A percentile compares a stretch with the other conserved stretches of the same genome.
Evolutionary conservation across 2,329 filamentous ascomycete genomes (phyloP).

Genomic region (Claviceps sp.): DNA sequence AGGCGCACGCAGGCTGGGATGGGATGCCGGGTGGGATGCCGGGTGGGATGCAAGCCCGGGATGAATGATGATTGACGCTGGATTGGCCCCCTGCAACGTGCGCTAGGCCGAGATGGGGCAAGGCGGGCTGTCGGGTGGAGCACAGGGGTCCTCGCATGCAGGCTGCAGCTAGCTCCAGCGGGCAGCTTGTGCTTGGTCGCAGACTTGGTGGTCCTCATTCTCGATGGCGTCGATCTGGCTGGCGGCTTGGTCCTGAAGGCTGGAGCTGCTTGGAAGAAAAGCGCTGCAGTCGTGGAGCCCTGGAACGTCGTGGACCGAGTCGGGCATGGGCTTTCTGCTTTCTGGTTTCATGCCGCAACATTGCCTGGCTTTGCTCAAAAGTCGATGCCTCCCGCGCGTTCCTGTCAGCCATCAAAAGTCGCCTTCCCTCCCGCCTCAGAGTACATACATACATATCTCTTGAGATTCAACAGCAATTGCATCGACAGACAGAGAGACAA

Average conservation of each 20-base stretch:
- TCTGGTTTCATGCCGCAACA: constrained; percentile 11
- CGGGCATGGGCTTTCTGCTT: too few species aligned
- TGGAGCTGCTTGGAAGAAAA: too few species aligned
- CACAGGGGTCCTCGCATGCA: not conserved
- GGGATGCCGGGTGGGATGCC: too few species aligned
- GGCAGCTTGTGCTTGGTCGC: not conserved
- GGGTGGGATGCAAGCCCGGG: not conserved
- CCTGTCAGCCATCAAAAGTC: not conserved
- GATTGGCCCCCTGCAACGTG: constrained; percentile 7
- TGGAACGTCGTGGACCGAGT: too few species aligned
- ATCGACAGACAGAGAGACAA: too few species aligned
- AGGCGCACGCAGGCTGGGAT: too few species aligned
- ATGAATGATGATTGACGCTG: not conserved
- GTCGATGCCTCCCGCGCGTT: constrained; percentile 13
- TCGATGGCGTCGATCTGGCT: constrained; percentile 22
- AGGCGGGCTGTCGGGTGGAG: constrained; percentile 1
- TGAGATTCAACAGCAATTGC: too few species aligned
- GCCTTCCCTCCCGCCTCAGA: too few species aligned
- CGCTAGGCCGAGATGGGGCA: constrained; percentile 9
- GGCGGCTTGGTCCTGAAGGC: too few species aligned
- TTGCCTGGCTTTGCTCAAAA: constrained; percentile 15
- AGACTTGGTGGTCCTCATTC: constrained; percentile 7
- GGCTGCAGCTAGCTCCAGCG: constrained; percentile 5
- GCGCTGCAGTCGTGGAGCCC: too few species aligned
- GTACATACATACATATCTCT: too few species aligned